Base-by-base conservation (phyloP, 2,329 filamentous ascomycete species). In the Nannizzia gypsea region DNA sequence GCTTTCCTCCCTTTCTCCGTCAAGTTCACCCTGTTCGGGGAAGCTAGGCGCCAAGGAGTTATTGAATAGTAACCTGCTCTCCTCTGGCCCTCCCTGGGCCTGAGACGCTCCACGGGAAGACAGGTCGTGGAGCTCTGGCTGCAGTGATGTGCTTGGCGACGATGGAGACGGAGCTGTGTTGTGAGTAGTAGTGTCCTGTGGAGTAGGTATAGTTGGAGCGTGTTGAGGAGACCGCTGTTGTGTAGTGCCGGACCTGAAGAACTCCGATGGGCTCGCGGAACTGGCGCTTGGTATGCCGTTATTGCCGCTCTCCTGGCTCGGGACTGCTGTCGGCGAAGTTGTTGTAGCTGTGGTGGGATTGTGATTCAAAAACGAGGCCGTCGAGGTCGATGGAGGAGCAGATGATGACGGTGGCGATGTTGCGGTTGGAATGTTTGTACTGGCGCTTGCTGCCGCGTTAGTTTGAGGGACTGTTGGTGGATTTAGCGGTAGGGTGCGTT, bases 401-500 rank as follows among this genome's bases (percentile, higher is more conserved):
- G 48, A 31, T 2, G 48, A 28, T 13, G 22, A n/a, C 17, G 22
- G 28, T 22, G 48, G 48, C 2, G 48, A 17, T 8, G 22, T n/a
- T 26, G 26, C 22, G 22, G 13, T 28, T 17, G 48, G 22, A 24
- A 4, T 15, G 26, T 28, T 26, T 52, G 48, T 8, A 17, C 11
- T 24, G 1, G 22, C 22, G 26, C 26, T 31, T 11, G 6, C 13
- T 52, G 26, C 13, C 26, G 48, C n/a, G 9, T 9, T n/a, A 15
- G 13, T 52, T 1, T 52, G 26, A 11, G 13, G 15, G 26, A n/a
- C 48, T 28, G 9, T 24, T 28, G 22, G 8, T n/a, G 15, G 48
- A 5, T n/a, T n/a, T 28, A 24, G 13, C 22, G 26, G 48, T 52
- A 13, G 67, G n/a, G 69, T 62, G 50, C 72, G 68, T 22, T 74